Base-by-base conservation (phyloP, 2,329 filamentous ascomycete species). In the Coleophoma cylindrospora region DNA sequence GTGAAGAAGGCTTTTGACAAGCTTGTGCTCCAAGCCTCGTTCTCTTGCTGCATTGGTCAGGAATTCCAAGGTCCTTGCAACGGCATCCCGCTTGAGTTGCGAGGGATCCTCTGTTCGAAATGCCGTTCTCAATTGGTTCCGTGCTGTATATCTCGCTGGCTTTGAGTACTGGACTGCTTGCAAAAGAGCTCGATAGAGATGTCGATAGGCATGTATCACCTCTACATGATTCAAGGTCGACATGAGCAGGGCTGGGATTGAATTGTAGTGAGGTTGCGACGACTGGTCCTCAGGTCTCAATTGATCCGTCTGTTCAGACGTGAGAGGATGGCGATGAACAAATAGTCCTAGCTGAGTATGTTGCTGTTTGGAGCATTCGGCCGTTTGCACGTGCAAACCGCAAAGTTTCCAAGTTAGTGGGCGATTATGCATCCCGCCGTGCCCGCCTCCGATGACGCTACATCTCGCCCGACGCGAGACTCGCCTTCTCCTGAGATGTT, bases 81-180 rank as follows among this genome's bases (percentile, higher is more conserved):
- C 73, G 46, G 74, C 75, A 43, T 72, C 67, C 7, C 68, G 53
- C 48, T 87, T 72, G 56, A 77, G 79, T 11, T 56, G 57, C 43
- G 69, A 69, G 17, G 61, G 62, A 32, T 67, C 54, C n/a, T 77
- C 73, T 13, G 74, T 57, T 14, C 70, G 78, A 61, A 89, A 89
- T 10, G 79, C 81, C 7, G 62, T 60, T 41, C 84, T 76, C 21
- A 88, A 66, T 62, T 79, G 74, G 60, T 84, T 74, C 50, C 81
- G 79, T 14, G 81, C 73, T 4, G 79, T 71, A 66, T 74, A 85
- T 48, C 87, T 83, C 32, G 83, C 79, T 14, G 87, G 88, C 54
- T 79, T 77, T 13, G 87, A 80, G 70, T 83, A 88, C 55, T 86
- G 83, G 19, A 92, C 80, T 4, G 87, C 89, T 32, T 75, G 80